Conservation (phyloP, 805 yeast species). For the Blastobotrys attinorum region DNA sequence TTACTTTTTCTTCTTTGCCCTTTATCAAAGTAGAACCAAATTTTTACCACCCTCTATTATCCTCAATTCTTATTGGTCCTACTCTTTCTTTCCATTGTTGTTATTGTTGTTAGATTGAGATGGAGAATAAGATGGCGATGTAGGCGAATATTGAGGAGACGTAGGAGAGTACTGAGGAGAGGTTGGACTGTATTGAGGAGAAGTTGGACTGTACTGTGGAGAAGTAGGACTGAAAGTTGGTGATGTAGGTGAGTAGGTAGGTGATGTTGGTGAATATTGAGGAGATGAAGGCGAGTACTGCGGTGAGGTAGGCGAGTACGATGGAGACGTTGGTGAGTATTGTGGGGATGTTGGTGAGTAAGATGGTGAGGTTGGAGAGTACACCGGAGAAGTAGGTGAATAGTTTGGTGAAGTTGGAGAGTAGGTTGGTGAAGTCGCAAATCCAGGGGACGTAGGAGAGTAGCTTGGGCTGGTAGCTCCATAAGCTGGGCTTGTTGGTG, state of each 20-base stretch:
- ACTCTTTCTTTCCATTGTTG: too few relatives aligned
- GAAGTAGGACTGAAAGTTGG: conserved; percentile 57
- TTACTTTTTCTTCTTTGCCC: neutral
- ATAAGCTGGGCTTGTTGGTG: conserved; percentile 77
- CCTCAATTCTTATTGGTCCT: too few relatives aligned
- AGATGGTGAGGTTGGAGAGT: conserved; percentile 72
- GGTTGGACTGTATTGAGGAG: conserved; percentile 74
- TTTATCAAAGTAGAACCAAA: too few relatives aligned
- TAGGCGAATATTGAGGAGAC: conserved; percentile 53
- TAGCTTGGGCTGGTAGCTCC: conserved; percentile 70
- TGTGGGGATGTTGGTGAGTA: conserved; percentile 64
- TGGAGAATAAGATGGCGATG: conserved; percentile 51
- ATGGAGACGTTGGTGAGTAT: conserved; percentile 65
- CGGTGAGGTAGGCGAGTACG: conserved; percentile 69
- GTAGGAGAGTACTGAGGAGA: conserved; percentile 60
- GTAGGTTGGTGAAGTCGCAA: conserved; percentile 62
- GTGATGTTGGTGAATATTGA: conserved; percentile 62
- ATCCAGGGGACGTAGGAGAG: conserved; percentile 55
- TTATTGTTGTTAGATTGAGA: neutral
- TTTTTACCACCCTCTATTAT: too few relatives aligned
- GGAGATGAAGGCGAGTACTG: conserved; percentile 56
- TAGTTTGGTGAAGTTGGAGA: conserved; percentile 59
- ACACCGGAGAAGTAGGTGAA: conserved; percentile 57
- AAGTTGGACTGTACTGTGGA: conserved; percentile 66
- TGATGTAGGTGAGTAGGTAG: conserved; percentile 56